Conservation (phyloP, 2,329 filamentous ascomycete genomes). For the Paramyrothecium roridum region DNA sequence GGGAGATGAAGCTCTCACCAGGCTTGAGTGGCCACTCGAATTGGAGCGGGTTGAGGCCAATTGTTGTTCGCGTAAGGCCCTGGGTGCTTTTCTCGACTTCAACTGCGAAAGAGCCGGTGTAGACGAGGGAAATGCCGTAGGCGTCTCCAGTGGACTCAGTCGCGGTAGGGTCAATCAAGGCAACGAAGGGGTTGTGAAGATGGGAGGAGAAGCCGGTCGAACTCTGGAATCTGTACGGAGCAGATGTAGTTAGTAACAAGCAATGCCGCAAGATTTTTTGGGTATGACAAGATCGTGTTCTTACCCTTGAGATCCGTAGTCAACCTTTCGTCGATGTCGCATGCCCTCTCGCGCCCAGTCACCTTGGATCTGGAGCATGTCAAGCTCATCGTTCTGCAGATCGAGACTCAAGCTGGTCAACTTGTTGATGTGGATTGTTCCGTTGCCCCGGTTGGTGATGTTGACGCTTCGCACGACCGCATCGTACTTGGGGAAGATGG, state of each 20-base stretch:
- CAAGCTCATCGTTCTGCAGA: slow-evolving; percentile 55
- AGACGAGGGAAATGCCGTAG: slow-evolving; percentile 64
- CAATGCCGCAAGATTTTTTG: neutral
- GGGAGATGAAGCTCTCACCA: slow-evolving; percentile 56
- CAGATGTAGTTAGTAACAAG: neutral
- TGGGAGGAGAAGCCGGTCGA: slow-evolving; percentile 61
- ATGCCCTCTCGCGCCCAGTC: slow-evolving; percentile 62
- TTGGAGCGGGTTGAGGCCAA: slow-evolving; percentile 60
- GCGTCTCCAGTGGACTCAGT: slow-evolving; percentile 60
- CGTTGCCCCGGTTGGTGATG: slow-evolving; percentile 55
- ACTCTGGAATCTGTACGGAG: slow-evolving; percentile 51
- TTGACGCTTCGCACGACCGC: slow-evolving; percentile 60
- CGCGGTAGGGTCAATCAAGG: slow-evolving; percentile 51
- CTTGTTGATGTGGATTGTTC: slow-evolving; percentile 50
- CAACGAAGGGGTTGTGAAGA: slow-evolving; percentile 62
- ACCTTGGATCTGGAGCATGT: slow-evolving; percentile 60
- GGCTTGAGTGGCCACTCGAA: slow-evolving; percentile 55
- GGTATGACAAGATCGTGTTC: slow-evolving; percentile 5
- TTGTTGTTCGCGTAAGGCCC: slow-evolving; percentile 55
- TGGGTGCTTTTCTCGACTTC: slow-evolving; percentile 61
- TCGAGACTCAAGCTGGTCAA: slow-evolving; percentile 61
- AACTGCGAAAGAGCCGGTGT: slow-evolving; percentile 59
- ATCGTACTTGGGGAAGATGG: slow-evolving; percentile 59
- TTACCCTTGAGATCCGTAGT: slow-evolving; percentile 54
- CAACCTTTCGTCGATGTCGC: slow-evolving; percentile 50